These are phyloP conservation scores for Kurtzmaniella quercitrusa DNA, from an alignment of 1,139 yeast genomes.

Conservation along the genomic window DNA sequence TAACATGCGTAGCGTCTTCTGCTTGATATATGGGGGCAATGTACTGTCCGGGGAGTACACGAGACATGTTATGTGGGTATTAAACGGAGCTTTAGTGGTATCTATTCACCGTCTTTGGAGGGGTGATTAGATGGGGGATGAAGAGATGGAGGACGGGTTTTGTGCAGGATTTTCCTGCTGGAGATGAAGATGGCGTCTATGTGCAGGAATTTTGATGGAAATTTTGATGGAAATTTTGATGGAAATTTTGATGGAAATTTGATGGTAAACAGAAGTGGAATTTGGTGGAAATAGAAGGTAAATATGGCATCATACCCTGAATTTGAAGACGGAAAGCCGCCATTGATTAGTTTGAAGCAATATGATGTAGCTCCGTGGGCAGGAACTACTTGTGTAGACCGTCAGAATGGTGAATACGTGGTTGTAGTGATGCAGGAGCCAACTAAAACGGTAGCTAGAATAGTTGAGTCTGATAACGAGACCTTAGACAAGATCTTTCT, in stretches of 20 bases:
- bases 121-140: background rate
- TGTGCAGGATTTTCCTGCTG: background rate
- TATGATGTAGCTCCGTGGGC: conserved; percentile 57
- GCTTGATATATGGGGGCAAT: conserved; percentile 32
- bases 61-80: background rate
- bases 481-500: conserved; percentile 42
- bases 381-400: conserved; percentile 45
- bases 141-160: background rate
- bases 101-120: background rate
- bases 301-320: conserved; percentile 33
- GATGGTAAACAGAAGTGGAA: no score
- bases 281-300: no score
- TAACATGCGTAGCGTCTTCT: conserved; percentile 16
- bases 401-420: conserved; percentile 29
- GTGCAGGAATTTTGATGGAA: no score
- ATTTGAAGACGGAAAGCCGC: conserved; percentile 44
- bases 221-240: no score
- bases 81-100: background rate
- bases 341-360: conserved; percentile 38
- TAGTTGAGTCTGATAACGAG: conserved; percentile 31
- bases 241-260: no score
- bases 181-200: background rate
- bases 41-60: conserved; percentile 77
- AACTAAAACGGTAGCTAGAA: conserved; percentile 37
- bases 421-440: conserved; percentile 48